Percentiles rank a stretch among this genome's conserved stretches.
Evolutionary conservation across 192 early-diverging fungal species (phyloP).

Genomic region (Funneliformis mosseae): DNA sequence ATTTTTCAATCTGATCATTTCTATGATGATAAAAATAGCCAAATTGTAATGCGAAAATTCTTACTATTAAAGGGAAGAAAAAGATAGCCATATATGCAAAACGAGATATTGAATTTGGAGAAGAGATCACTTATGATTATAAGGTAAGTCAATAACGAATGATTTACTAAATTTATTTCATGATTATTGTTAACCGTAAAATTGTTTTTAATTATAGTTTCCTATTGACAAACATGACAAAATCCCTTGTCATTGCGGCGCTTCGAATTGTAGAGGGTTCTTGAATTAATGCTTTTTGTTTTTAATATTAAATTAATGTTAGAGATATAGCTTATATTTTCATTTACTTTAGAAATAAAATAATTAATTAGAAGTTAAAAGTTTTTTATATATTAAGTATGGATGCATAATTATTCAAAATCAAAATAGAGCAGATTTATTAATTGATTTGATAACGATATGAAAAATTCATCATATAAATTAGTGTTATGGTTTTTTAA

Average conservation of each 20-base stretch:
- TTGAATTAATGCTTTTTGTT: constrained; percentile 56
- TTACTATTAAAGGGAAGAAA: constrained; percentile 88
- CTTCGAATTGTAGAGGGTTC: constrained; percentile 78
- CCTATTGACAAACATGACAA: constrained; percentile 85
- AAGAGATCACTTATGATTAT: constrained; percentile 99
- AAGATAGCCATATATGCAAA: constrained; percentile 99
- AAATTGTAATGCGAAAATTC: constrained; percentile 96
- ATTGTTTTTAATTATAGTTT: constrained; percentile 48
- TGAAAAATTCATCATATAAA: no score
- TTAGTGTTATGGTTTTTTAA: no score
- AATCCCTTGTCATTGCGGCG: constrained; percentile 97
- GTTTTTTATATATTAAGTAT: no score
- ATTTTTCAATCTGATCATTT: neutral
- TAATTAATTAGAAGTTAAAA: no score
- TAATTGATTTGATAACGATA: no score
- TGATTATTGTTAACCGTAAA: neutral
- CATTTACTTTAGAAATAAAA: no score
- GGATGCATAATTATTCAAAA: no score
- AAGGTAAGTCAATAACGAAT: constrained; percentile 56
- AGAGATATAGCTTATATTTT: no score
- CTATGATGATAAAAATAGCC: no score
- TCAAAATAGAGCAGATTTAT: no score
- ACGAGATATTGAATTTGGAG: constrained; percentile 87
- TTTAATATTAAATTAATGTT: no score
- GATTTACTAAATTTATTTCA: neutral